phyloP scores from a whole-genome alignment of 2,329 filamentous ascomycete species.

The Epichloe brachyelytri region DNA sequence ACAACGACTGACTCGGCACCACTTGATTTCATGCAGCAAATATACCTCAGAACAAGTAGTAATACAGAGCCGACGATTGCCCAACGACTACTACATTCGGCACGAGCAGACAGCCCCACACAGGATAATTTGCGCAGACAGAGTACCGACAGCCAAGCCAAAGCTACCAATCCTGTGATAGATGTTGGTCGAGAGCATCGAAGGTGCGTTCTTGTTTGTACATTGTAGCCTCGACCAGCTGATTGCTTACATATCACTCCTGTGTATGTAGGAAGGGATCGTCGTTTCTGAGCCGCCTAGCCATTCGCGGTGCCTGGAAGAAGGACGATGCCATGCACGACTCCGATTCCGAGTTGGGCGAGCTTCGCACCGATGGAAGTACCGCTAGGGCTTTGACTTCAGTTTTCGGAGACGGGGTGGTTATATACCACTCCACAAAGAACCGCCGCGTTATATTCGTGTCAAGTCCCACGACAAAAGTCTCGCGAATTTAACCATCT shows the following conservation, averaged over 20 bases:
- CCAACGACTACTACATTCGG: constrained; percentile 38
- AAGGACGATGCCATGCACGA: constrained; percentile 48
- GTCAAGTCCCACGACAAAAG: constrained; percentile 73
- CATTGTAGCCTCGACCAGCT: no score
- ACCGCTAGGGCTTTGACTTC: constrained; percentile 75
- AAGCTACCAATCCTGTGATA: constrained; percentile 23
- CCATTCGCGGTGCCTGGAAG: constrained; percentile 62
- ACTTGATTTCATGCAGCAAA: constrained; percentile 20
- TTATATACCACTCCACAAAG: constrained; percentile 77
- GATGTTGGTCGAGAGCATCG: constrained; percentile 44
- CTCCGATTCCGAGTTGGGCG: constrained; percentile 58
- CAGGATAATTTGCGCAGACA: constrained; percentile 27
- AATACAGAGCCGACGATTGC: constrained; percentile 33
- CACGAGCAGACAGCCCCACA: constrained; percentile 38
- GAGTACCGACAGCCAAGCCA: constrained; percentile 28
- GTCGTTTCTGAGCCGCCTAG: constrained; percentile 76
- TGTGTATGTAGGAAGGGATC: constrained; percentile 55
- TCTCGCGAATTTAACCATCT: constrained; percentile 69
- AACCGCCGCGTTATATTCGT: constrained; percentile 83
- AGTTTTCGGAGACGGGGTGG: constrained; percentile 52
- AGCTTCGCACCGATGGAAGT: constrained; percentile 61
- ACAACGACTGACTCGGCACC: neutral
- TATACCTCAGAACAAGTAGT: constrained; percentile 26
- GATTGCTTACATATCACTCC: constrained; percentile 6
- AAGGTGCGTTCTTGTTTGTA: constrained; percentile 33